phyloP scores from a whole-genome alignment of 331 rosid genomes.

The Rosa hybrid region DNA sequence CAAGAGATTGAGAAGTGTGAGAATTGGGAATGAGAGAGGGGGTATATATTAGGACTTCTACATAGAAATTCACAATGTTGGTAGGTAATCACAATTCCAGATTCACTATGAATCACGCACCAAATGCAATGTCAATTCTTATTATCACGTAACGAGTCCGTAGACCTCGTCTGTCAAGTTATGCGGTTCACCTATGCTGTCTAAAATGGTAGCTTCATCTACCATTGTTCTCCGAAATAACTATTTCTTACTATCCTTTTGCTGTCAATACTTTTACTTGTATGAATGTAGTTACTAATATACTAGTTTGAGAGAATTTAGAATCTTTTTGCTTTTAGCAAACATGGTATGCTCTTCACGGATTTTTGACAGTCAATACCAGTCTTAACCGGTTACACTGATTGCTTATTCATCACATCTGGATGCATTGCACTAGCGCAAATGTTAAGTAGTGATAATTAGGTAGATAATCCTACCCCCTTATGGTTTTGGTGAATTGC shows the following conservation, averaged over 20 bases:
- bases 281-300: conserved; percentile 13
- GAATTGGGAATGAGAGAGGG: not conserved
- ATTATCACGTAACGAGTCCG: not conserved
- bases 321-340: conserved; percentile 25
- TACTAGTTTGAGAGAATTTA: conserved; percentile 30
- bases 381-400: not conserved
- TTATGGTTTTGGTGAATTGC: conserved; percentile 1
- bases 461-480: not conserved
- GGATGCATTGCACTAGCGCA: not conserved
- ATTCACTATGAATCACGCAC: not conserved
- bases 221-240: not conserved
- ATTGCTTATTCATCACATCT: conserved; percentile 5
- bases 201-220: conserved; percentile 16
- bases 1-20: not conserved
- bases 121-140: not conserved
- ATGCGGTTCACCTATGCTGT: not conserved
- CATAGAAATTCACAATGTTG: not conserved
- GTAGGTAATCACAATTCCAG: conserved; percentile 12
- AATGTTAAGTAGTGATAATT: not conserved
- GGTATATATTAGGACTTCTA: conserved; percentile 10
- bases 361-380: conserved; percentile 3
- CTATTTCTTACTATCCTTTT: conserved; percentile 12
- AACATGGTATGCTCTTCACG: conserved; percentile 21
- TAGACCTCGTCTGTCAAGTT: not conserved
- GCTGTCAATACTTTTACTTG: conserved; percentile 23